Conservation (phyloP, 192 early-diverging fungal genomes). For the Coemansia sp. region DNA sequence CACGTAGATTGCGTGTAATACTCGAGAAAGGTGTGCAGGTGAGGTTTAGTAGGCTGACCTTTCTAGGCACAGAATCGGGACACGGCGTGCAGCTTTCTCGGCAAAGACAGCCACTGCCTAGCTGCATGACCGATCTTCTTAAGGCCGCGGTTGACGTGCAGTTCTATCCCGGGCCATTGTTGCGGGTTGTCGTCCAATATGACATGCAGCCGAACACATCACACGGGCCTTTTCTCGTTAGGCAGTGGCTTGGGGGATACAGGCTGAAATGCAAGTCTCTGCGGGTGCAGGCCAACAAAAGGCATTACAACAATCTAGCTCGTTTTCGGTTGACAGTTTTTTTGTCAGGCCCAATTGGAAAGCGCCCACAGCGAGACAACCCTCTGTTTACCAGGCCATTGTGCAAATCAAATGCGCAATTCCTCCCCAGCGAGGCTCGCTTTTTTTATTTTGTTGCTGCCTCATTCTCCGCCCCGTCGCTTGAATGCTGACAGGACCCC, state of each 20-base stretch:
- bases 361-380: not conserved
- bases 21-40: not conserved
- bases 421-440: not conserved
- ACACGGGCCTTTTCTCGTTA: not conserved
- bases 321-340: conserved; percentile 1
- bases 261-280: not conserved
- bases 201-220: not conserved
- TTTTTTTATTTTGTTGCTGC: not conserved
- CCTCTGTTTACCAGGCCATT: conserved; percentile 1
- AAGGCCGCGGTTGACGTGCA: not conserved
- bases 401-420: conserved; percentile 4
- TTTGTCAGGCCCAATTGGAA: not conserved
- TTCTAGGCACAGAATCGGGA: not conserved
- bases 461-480: too few relatives aligned
- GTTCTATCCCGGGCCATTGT: not conserved
- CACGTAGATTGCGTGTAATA: not conserved
- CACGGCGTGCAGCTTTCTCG: not conserved
- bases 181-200: not conserved
- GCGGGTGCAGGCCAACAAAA: not conserved
- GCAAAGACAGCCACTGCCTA: not conserved
- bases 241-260: not conserved
- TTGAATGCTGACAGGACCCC: conserved; percentile 8
- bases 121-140: not conserved
- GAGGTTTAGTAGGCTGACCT: not conserved
- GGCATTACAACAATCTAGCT: conserved; percentile 5